These are phyloP conservation scores for Blastobotrys proliferans DNA, from an alignment of 1,139 yeast species.

Conservation along the genomic window DNA sequence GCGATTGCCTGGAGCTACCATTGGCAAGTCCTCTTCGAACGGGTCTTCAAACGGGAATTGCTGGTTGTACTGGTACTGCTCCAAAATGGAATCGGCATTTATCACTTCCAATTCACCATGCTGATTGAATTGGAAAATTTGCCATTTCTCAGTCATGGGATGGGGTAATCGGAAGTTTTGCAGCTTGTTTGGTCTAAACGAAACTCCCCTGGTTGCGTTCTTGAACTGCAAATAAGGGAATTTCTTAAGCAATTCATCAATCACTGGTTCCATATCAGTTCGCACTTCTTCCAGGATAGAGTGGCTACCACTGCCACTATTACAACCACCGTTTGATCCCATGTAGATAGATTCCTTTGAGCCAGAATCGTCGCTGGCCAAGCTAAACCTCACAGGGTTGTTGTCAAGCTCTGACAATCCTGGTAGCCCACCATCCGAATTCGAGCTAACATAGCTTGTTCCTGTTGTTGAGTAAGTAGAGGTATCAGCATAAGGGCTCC, in stretches of 20 bases:
- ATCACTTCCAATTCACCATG: conserved; percentile 30
- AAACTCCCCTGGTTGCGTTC: conserved; percentile 18
- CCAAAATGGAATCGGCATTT: conserved; percentile 21
- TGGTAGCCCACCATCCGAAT: conserved; percentile 21
- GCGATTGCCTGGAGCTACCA: conserved; percentile 14
- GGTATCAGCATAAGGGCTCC: conserved; percentile 1
- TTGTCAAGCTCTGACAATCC: conserved; percentile 18
- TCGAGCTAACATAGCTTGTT: conserved; percentile 10
- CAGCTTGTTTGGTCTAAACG: conserved; percentile 25
- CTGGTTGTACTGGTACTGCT: conserved; percentile 14
- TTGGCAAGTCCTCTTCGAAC: conserved; percentile 7
- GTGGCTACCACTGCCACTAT: too few relatives aligned
- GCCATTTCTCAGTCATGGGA: conserved; percentile 34
- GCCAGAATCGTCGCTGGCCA: conserved; percentile 13
- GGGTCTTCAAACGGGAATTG: conserved; percentile 7
- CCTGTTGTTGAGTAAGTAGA: conserved; percentile 11
- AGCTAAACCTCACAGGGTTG: conserved; percentile 3
- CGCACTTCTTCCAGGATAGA: conserved; percentile 34
- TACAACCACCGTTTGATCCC: too few relatives aligned
- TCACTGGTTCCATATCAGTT: conserved; percentile 35
- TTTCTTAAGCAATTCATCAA: conserved; percentile 28
- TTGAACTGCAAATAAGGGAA: conserved; percentile 29
- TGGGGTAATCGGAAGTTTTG: conserved; percentile 26
- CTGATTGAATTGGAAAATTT: conserved; percentile 31
- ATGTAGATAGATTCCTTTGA: too few relatives aligned